A percentile compares a stretch with the other conserved stretches of the same genome.
Evolutionary conservation across 2,329 filamentous ascomycete genomes (phyloP).

Genomic region (Aspergillus novofumigatus): DNA sequence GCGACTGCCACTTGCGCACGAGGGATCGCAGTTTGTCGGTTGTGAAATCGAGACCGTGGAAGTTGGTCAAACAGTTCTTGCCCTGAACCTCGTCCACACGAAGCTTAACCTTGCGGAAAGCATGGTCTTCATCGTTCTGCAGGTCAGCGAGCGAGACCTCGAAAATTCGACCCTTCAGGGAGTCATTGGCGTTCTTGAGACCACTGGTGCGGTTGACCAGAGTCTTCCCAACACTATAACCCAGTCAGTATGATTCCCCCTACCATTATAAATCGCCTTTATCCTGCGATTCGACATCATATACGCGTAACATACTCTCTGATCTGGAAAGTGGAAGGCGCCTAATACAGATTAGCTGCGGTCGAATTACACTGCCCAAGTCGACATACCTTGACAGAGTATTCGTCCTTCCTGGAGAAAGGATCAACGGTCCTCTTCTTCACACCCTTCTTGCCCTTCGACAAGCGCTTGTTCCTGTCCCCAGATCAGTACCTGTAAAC

Average conservation of each 20-base stretch:
- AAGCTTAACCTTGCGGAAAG: constrained; percentile 99
- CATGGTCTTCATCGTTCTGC: constrained; percentile 99
- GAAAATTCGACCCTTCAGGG: constrained; percentile 97
- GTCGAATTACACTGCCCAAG: not conserved
- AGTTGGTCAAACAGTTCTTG: constrained; percentile 99
- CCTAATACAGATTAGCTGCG: constrained; percentile 48
- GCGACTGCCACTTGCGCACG: constrained; percentile 98
- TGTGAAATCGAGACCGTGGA: constrained; percentile 99
- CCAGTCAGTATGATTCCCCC: constrained; percentile 14
- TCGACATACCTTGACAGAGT: constrained; percentile 70
- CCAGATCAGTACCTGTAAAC: constrained; percentile 11
- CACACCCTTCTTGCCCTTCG: constrained; percentile 99
- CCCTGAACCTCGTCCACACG: constrained; percentile 98
- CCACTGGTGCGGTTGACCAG: constrained; percentile 98
- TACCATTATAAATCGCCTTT: constrained; percentile 6
- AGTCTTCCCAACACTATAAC: constrained; percentile 91
- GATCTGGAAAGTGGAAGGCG: constrained; percentile 90
- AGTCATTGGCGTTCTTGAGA: constrained; percentile 99
- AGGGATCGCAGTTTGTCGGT: constrained; percentile 99
- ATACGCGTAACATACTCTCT: constrained; percentile 71
- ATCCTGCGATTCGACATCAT: constrained; percentile 4
- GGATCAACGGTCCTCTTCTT: constrained; percentile 99
- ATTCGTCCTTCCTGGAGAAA: constrained; percentile 99
- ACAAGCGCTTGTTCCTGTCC: constrained; percentile 97
- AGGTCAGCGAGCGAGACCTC: constrained; percentile 98